Conservation (phyloP, 345 rosid genomes). For the Reutealis trisperma region DNA sequence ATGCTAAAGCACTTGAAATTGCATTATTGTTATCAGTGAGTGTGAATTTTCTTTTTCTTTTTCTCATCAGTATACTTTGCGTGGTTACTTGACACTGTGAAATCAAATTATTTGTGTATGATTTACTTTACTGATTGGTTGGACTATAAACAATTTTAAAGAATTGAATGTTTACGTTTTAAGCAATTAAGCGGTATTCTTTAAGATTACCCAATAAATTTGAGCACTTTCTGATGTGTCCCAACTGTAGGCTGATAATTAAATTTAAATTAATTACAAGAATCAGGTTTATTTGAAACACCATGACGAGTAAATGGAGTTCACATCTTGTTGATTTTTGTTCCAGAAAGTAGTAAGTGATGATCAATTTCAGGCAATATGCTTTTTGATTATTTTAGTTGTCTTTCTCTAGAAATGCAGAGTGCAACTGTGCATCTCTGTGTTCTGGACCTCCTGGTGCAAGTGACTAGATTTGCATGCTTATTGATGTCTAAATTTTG, state of each 20-base stretch:
- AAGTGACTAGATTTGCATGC: neutral
- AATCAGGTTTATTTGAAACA: slow-evolving; percentile 8
- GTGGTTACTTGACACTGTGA: slow-evolving; percentile 6
- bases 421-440: neutral
- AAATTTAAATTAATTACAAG: neutral
- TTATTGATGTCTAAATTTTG: neutral
- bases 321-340: neutral
- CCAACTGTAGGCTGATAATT: slow-evolving; percentile 6
- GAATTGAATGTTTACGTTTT: slow-evolving; percentile 1
- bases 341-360: neutral
- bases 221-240: neutral
- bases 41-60: neutral
- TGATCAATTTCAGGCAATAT: neutral
- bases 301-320: neutral
- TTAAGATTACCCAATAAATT: slow-evolving; percentile 2
- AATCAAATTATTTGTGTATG: neutral
- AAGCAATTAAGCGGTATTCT: slow-evolving; percentile 12
- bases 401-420: neutral
- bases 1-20: slow-evolving; percentile 86
- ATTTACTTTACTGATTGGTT: slow-evolving; percentile 8
- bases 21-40: slow-evolving; percentile 78
- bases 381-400: neutral
- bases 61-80: neutral
- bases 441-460: neutral
- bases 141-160: slow-evolving; percentile 13